phyloP scores from a whole-genome alignment of 345 rosid species.

The Sonneratia alba region DNA sequence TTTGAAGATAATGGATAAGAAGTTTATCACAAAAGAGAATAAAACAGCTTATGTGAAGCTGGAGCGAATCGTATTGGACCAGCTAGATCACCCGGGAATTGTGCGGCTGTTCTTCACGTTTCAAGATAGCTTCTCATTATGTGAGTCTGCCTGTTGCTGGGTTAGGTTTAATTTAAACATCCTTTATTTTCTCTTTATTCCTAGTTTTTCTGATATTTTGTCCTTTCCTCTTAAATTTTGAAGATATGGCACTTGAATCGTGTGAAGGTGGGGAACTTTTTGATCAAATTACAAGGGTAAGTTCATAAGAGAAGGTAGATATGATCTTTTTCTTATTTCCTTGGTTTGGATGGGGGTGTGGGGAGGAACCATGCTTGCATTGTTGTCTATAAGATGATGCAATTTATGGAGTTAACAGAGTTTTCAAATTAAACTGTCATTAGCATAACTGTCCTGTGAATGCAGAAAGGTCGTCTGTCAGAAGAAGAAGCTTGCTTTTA shows the following conservation, averaged over 20 bases:
- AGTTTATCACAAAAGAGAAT: conserved; percentile 94
- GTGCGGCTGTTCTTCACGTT: conserved; percentile 84
- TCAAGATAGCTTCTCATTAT: conserved; percentile 81
- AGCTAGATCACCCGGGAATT: conserved; percentile 94
- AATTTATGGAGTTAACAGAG: not conserved
- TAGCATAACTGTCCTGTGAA: conserved; percentile 5
- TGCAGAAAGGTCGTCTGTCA: conserved; percentile 70
- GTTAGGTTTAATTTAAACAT: not conserved
- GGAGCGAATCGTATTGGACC: conserved; percentile 94
- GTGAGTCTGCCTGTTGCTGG: conserved; percentile 35
- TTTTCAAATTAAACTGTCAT: conserved; percentile 1
- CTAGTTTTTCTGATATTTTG: conserved; percentile 16
- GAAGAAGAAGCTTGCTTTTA: conserved; percentile 94
- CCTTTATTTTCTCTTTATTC: conserved; percentile 8
- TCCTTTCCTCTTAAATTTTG: conserved; percentile 20
- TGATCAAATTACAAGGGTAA: conserved; percentile 95
- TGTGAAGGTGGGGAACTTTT: conserved; percentile 98
- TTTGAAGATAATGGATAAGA: conserved; percentile 97
- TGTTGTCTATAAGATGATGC: not conserved
- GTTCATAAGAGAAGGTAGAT: conserved; percentile 13
- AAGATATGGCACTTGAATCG: conserved; percentile 98
- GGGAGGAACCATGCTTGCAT: not conserved
- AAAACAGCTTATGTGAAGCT: conserved; percentile 93
- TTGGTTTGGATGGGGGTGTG: not conserved
- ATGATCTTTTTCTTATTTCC: not conserved